Evolutionary conservation across 2,329 filamentous ascomycete genomes (phyloP), one percentile per base, ranked within the genome.

Genomic region (Sarocladium brachiariae): DNA sequence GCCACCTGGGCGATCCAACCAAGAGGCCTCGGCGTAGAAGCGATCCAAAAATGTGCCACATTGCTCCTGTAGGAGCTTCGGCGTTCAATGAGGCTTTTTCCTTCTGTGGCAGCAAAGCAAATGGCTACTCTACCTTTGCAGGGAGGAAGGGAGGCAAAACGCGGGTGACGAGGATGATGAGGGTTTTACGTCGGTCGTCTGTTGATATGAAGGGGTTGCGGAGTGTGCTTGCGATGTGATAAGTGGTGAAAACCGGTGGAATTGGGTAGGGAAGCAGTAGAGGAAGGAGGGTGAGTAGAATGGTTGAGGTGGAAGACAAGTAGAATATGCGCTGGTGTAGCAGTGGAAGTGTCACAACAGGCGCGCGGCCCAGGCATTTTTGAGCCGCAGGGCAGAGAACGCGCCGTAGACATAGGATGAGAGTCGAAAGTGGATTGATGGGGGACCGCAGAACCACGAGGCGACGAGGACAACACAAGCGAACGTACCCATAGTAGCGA

Each of bases 401-500:
- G n/a, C 21, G 39, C 21, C 39, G 21, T n/a, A 14, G 16, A 11
- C 39, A 19, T 11, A 43, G 39, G 21, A 43, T 43, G 39, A 43
- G 39, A 8, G 39, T 43, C 16, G 39, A 47, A 25, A 33, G 27
- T 33, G 43, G 43, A 21, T 33, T 33, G 43, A 47, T n/a, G 43
- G 24, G 43, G 43, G 43, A 7, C n/a, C 25, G 33, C 27, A 19
- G 43, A 33, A 21, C 27, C 25, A 30, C 27, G 19, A 47, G 43
- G 33, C 6, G 27, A 47, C 13, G n/a, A 33, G 9, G 16, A 47
- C 25, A 39, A 30, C 8, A 47, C 25, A 47, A 33, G 27, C n/a
- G 43, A 33, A 47, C 43, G 43, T 47, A 47, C 43, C 43, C 43
- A 47, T 47, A 47, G 46, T 37, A 49, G 30, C 46, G 30, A 49